Percentiles rank a stretch among this genome's conserved stretches.
Evolutionary conservation across 192 early-diverging fungal genomes (phyloP).

Genomic region (Rhizoclosmatium globosum): DNA sequence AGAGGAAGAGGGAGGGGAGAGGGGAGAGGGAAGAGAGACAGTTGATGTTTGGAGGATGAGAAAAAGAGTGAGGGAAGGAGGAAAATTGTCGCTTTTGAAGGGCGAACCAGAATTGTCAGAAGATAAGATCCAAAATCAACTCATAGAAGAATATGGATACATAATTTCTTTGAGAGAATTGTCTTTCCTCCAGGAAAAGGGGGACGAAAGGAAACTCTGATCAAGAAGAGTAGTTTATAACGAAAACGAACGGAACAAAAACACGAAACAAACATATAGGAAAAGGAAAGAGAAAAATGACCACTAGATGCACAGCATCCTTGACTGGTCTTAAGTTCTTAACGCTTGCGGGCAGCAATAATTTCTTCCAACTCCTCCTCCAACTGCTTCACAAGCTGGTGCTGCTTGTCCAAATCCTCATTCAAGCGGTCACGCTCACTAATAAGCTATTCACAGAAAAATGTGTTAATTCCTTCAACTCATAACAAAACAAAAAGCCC

Average conservation of each 20-base stretch:
- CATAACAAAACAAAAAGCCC: constrained; percentile 21
- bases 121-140: too few relatives aligned
- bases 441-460: constrained; percentile 70
- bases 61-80: too few relatives aligned
- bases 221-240: background rate
- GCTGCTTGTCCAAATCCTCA: constrained; percentile 97
- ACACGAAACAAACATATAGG: background rate
- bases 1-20: too few relatives aligned
- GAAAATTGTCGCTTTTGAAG: too few relatives aligned
- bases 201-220: too few relatives aligned
- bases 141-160: too few relatives aligned
- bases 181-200: too few relatives aligned
- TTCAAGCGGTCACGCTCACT: constrained; percentile 98
- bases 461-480: background rate
- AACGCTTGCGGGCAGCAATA: constrained; percentile 48
- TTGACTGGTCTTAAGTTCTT: background rate
- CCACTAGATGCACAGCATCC: background rate
- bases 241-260: background rate
- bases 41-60: too few relatives aligned
- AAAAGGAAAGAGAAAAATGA: background rate
- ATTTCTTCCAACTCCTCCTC: constrained; percentile 81
- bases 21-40: too few relatives aligned
- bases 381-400: constrained; percentile 86
- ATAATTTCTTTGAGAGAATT: too few relatives aligned
- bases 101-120: too few relatives aligned